Percentiles rank a stretch among this genome's conserved stretches.
These are phyloP conservation scores for Datura wrightii DNA, from an alignment of 257 asterid species.

Conservation along the genomic window DNA sequence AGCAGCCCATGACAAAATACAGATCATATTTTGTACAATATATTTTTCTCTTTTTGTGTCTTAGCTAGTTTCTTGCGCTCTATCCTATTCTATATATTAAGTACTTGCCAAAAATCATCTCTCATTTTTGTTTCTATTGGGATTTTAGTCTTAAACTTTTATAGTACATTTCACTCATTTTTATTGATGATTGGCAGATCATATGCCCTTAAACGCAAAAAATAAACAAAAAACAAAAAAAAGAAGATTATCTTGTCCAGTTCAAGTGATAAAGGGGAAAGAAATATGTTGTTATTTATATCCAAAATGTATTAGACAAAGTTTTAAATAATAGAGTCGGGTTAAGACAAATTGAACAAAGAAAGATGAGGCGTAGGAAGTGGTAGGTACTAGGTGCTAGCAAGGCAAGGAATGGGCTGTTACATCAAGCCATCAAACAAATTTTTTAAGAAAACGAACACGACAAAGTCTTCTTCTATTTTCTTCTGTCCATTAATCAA, in stretches of 20 bases:
- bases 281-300: background rate
- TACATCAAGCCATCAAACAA: background rate
- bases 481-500: background rate
- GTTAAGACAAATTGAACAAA: background rate
- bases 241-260: background rate
- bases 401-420: background rate
- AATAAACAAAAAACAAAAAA: background rate
- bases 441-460: background rate
- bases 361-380: background rate
- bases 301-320: background rate
- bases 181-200: no score
- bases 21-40: no score
- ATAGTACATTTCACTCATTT: background rate
- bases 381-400: background rate
- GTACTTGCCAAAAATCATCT: background rate
- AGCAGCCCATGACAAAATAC: background rate
- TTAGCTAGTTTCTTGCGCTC: no score
- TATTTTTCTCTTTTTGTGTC: no score
- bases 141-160: background rate
- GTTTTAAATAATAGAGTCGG: background rate
- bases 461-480: background rate
- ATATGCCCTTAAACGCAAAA: no score
- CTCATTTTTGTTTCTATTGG: no score
- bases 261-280: no score
- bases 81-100: background rate